Evolutionary conservation across 2,329 filamentous ascomycete species (phyloP).

Genomic region (Aquanectria penicillioides): DNA sequence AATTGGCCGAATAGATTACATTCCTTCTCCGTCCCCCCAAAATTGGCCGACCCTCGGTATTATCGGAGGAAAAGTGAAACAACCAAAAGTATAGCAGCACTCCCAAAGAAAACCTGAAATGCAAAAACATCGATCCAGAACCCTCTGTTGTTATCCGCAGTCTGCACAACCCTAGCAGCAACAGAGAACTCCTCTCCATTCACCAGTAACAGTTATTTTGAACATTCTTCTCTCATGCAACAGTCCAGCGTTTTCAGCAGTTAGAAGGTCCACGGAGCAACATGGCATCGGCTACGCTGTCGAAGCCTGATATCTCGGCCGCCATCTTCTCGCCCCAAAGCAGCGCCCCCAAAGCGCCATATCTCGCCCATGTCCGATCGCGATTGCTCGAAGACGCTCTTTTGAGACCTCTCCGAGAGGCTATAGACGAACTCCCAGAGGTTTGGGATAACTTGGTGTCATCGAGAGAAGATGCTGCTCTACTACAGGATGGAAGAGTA

Average conservation of each 20-base stretch:
- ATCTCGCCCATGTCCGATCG: slow-evolving; percentile 21
- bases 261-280: neutral
- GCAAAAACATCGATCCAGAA: neutral
- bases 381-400: slow-evolving; percentile 14
- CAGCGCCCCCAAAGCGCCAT: slow-evolving; percentile 19
- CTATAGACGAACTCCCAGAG: slow-evolving; percentile 9
- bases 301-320: slow-evolving; percentile 17
- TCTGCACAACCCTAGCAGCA: neutral
- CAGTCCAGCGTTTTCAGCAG: neutral
- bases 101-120: too few species aligned
- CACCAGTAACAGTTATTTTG: too few species aligned
- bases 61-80: slow-evolving; percentile 11
- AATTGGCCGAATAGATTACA: slow-evolving; percentile 7
- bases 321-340: slow-evolving; percentile 32
- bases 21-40: too few species aligned
- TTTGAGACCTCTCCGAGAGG: slow-evolving; percentile 15
- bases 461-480: slow-evolving; percentile 4
- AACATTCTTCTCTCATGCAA: too few species aligned
- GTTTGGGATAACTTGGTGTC: slow-evolving; percentile 17
- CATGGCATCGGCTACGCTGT: slow-evolving; percentile 2
- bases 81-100: too few species aligned
- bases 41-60: slow-evolving; percentile 4
- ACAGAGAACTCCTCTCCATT: too few species aligned
- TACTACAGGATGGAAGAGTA: slow-evolving; percentile 6
- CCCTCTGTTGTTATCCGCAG: too few species aligned